These are phyloP conservation scores for Chrysanthemum lavandulifolium DNA, from an alignment of 129 eudicot species.

Conservation along the genomic window DNA sequence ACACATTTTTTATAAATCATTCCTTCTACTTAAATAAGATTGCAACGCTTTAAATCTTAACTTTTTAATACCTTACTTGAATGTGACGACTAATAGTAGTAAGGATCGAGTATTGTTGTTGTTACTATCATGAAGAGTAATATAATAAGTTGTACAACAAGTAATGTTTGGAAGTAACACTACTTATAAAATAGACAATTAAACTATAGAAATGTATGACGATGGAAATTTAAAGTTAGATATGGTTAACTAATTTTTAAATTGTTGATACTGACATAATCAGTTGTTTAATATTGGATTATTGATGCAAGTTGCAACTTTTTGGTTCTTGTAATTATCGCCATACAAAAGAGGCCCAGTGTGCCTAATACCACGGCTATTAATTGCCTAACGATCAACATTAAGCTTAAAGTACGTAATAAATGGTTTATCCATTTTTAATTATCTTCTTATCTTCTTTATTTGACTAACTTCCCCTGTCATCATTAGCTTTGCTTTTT, in stretches of 20 bases:
- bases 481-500: not conserved
- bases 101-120: too few relatives aligned
- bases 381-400: not conserved
- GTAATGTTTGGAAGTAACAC: too few relatives aligned
- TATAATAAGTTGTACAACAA: too few relatives aligned
- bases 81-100: too few relatives aligned
- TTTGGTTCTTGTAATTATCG: slow-evolving; percentile 25
- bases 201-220: too few relatives aligned
- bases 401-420: not conserved
- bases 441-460: slow-evolving; percentile 6
- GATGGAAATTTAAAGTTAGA: not conserved
- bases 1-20: too few relatives aligned
- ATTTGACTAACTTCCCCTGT: not conserved
- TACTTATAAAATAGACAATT: too few relatives aligned
- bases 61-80: too few relatives aligned
- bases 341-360: slow-evolving; percentile 1
- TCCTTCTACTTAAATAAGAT: too few relatives aligned
- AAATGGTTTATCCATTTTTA: not conserved
- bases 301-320: slow-evolving; percentile 29
- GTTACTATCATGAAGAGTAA: too few relatives aligned
- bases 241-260: slow-evolving; percentile 8
- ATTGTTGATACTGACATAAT: slow-evolving; percentile 20
- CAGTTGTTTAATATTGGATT: slow-evolving; percentile 22
- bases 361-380: not conserved
- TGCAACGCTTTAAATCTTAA: too few relatives aligned